Base-by-base conservation (phyloP, 2,329 filamentous ascomycete genomes). In the Diplodia scrobiculata region DNA sequence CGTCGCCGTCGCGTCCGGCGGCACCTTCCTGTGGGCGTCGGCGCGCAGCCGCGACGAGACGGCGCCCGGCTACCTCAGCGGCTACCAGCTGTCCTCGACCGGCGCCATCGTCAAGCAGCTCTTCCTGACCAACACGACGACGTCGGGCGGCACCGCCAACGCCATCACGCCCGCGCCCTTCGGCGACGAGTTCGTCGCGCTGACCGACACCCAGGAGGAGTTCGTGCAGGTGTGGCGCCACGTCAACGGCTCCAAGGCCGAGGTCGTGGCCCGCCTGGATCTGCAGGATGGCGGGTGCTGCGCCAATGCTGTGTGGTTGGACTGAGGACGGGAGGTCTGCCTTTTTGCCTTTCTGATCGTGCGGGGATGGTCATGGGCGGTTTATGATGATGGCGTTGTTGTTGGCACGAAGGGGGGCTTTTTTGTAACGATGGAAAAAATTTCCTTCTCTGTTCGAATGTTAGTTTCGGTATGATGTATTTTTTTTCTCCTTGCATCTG, bases 171-270 rank as follows among this genome's bases (percentile, higher is more conserved):
- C 77, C 2, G 72, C 73, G 27, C 68, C 67, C 6, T 78, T 76
- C 53, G 72, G 72, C 47, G 76, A 79, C 38, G 68, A 71, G 6
- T 71, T 75, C 55, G 74, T 74, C 9, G 74, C 72, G 0, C 68
- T 78, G 41, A 76, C 76, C 4, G 76, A 79, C 50, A 76, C 73
- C 64, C 74, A 70, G n/a, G 71, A 70, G 2, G 74, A 75, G 21
- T 76, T 76, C 55, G 65, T 79, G 6, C 72, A 79, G 69, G 69
- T 79, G 9, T 78, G 75, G 76, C 71, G 76, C 68, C 69, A 67
- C 1, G 69, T 67, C 2, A 68, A 71, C 50, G 68, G 65, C 5
- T 58, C 21, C 32, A 52, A 45, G 19, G 67, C 66, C 2, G 58
- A 63, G 27, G 53, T 59, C 14, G 64, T 68, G 19, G 68, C 66